Base-by-base conservation (phyloP, 2,329 filamentous ascomycete genomes). In the Simplicillium aogashimaense region DNA sequence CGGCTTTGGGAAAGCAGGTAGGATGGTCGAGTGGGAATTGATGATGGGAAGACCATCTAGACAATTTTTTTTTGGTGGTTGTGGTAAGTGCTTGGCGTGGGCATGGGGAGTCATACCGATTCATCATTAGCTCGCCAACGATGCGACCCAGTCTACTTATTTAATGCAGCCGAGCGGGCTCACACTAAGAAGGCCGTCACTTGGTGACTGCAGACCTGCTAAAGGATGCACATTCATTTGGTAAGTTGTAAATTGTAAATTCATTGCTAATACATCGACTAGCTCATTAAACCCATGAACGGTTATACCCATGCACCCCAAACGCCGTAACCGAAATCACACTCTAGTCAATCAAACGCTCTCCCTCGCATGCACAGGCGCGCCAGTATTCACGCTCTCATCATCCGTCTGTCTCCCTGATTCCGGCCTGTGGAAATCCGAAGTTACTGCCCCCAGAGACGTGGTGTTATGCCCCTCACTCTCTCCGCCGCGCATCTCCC, bases 401-500 rank as follows among this genome's bases (percentile, higher is more conserved):
- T 61, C 56, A 7, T 49, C 29, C 3, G 50, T 50, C 20, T 54
- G 51, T 41, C 55, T 43, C 31, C 39, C 41, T 29, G 43, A 42
- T 4, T 36, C 47, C 29, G 47, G 45, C 12, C 43, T 45, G 14
- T 45, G 40, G 33, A 48, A 35, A 17, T 55, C 49, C 15, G 50
- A 49, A 3, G 53, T 54, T 17, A 52, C 49, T 14, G 47, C 53
- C 13, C 42, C 52, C 31, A 40, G n/a, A n/a, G n/a, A n/a, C n/a
- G n/a, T n/a, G n/a, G n/a, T 53, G 18, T 35, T 44, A 39, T 13
- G 47, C 41, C 2, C 36, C 13, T 30, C 51, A 5, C 44, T 47
- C 2, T 44, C 44, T 13, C 52, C 54, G 17, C 50, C 48, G 2
- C 52, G 48, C 38, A 74, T 52, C 47, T 74, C 70, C 70, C 70